Evolutionary conservation across 768 basidiomycete species (phyloP).

Genomic region (Pleurotus citrinopileatus): DNA sequence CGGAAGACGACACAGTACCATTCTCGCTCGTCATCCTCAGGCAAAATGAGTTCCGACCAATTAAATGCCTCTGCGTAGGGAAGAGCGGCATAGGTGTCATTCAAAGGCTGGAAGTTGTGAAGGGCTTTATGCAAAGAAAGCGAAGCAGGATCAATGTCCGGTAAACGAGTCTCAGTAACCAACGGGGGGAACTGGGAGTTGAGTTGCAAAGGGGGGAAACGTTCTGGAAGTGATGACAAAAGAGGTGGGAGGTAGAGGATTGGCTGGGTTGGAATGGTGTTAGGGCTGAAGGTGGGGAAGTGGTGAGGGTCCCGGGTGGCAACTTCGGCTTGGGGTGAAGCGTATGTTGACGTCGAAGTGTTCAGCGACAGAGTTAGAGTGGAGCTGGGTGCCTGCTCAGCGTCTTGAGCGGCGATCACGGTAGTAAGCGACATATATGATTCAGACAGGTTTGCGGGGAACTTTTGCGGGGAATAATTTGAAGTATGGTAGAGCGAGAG

Average conservation of each 20-base stretch:
- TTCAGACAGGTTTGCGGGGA: too few relatives aligned
- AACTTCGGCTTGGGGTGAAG: conserved; percentile 2
- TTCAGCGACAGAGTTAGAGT: not conserved
- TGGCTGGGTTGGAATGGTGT: conserved; percentile 35
- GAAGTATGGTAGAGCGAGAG: too few relatives aligned
- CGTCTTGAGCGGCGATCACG: not conserved
- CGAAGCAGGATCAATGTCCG: conserved; percentile 82
- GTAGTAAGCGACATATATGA: not conserved
- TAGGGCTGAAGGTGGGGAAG: conserved; percentile 47
- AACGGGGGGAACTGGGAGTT: conserved; percentile 38
- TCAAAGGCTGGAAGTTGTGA: conserved; percentile 67
- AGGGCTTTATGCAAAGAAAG: conserved; percentile 84
- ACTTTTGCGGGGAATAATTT: too few relatives aligned
- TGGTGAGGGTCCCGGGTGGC: conserved; percentile 49
- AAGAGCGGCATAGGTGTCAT: conserved; percentile 54
- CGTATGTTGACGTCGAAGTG: conserved; percentile 4
- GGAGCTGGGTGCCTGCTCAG: not conserved
- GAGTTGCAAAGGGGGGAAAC: conserved; percentile 26
- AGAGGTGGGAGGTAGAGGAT: conserved; percentile 85
- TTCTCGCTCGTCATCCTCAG: conserved; percentile 70
- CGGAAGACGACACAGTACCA: conserved; percentile 95
- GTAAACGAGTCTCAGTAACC: conserved; percentile 72
- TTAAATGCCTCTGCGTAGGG: conserved; percentile 85
- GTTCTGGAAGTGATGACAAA: conserved; percentile 68
- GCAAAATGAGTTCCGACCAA: conserved; percentile 72